A percentile compares a stretch with the other conserved stretches of the same genome.
Evolutionary conservation across 2,329 filamentous ascomycete genomes (phyloP).

Genomic region (Fusarium goolgardi): DNA sequence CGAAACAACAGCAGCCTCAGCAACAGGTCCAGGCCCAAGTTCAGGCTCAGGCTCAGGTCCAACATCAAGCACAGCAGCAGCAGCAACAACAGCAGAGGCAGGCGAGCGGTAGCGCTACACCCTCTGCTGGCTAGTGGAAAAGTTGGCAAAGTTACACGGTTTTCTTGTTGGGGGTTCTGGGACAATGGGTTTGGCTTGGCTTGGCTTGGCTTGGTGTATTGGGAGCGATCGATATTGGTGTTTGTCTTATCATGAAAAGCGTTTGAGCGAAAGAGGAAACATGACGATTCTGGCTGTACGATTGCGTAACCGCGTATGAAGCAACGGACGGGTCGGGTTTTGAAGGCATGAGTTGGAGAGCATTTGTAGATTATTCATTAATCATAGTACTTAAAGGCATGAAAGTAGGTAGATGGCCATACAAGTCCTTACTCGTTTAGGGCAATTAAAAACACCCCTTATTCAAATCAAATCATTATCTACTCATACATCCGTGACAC

Average conservation of each 20-base stretch:
- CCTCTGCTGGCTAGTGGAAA: slow-evolving; percentile 48
- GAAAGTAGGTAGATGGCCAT: slow-evolving; percentile 21
- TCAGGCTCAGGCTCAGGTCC: slow-evolving; percentile 19
- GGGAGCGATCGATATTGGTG: slow-evolving; percentile 24
- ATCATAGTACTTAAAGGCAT: slow-evolving; percentile 31
- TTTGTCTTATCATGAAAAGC: slow-evolving; percentile 36
- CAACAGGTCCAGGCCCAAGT: slow-evolving; percentile 23
- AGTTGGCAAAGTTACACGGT: neutral
- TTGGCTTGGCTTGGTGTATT: slow-evolving; percentile 17
- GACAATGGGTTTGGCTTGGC: slow-evolving; percentile 6
- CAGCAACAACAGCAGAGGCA: slow-evolving; percentile 47
- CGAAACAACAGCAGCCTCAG: slow-evolving; percentile 39
- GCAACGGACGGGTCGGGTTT: slow-evolving; percentile 26
- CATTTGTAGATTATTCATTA: slow-evolving; percentile 41
- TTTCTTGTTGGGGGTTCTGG: slow-evolving; percentile 29
- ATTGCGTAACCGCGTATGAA: slow-evolving; percentile 31
- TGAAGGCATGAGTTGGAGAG: slow-evolving; percentile 23
- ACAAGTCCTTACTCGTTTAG: slow-evolving; percentile 27
- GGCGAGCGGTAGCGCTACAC: slow-evolving; percentile 56
- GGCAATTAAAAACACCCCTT: slow-evolving; percentile 30
- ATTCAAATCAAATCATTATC: slow-evolving; percentile 2
- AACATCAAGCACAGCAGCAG: slow-evolving; percentile 34
- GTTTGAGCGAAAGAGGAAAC: slow-evolving; percentile 29
- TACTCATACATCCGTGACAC: neutral
- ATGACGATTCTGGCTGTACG: slow-evolving; percentile 28